Evolutionary conservation across 1,284 basidiomycete genomes (phyloP), one percentile per base, ranked within the genome.

Genomic region (Tylopilus sp.): DNA sequence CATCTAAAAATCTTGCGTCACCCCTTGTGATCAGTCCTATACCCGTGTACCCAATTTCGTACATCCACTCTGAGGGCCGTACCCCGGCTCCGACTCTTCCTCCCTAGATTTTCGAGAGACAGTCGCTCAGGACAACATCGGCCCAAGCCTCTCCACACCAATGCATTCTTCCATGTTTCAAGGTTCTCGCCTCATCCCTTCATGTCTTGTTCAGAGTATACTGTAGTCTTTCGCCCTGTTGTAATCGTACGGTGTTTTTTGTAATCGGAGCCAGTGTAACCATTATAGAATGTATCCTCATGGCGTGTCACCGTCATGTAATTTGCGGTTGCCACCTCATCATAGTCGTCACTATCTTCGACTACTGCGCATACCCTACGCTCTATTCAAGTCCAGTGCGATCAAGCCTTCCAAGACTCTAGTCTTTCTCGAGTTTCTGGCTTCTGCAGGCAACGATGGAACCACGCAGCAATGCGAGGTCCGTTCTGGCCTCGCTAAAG

Each of bases 1-100:
- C 58, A n/a, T 44, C 48, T 12, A 51, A 57, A 38, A 24, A 48
- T 31, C 38, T 44, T 37, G 44, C 48, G 39, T 47, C 57, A 17
- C 63, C 65, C 31, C 45, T 50, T 34, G 34, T 66, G 28, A 47
- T 69, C 51, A 64, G 47, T 46, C 64, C 64, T 7, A 70, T 53
- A 24, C 63, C 64, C 10, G 17, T 63, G 30, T 66, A 66, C 42
- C 68, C 64, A 0, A 43, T 46, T 20, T 55, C 66, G 26, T 70
- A 66, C 28, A 14, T 44, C 36, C 46, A 46, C 31, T 30, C 39
- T n/a, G 50, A 58, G 35, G 18, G n/a, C 35, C 34, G 33, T 38
- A 46, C 36, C 10, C 41, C 36, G 26, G 8, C 41, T 7, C 35
- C 34, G 24, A 40, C 21, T 31, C 43, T 33, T 36, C n/a, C 36